Conservation (phyloP, 129 eudicot species). For the Gnaphalium uliginosum region DNA sequence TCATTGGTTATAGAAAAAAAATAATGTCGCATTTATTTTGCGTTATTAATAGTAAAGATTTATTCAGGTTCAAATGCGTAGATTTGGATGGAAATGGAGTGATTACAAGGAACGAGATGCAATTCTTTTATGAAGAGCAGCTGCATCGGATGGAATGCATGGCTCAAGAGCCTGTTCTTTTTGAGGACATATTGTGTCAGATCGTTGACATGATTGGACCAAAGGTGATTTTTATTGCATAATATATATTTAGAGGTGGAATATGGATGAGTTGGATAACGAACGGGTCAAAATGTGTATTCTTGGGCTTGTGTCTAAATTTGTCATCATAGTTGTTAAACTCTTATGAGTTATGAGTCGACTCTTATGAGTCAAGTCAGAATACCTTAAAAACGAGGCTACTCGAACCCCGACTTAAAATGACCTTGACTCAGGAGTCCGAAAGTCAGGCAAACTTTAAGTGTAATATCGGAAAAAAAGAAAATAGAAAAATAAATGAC, state of each 20-base stretch:
- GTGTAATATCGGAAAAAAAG: too few species aligned
- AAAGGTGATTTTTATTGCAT: conserved; percentile 45
- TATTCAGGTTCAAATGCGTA: conserved; percentile 87
- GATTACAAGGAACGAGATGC: conserved; percentile 92
- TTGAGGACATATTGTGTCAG: conserved; percentile 97
- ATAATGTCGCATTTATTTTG: neutral
- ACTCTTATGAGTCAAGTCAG: too few species aligned
- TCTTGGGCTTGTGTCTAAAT: neutral
- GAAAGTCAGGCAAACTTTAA: too few species aligned
- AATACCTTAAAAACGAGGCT: too few species aligned
- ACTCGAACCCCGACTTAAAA: too few species aligned
- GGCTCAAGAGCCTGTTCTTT: conserved; percentile 98
- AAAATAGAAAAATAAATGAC: too few species aligned
- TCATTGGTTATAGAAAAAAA: neutral
- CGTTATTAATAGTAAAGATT: neutral
- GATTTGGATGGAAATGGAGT: conserved; percentile 96
- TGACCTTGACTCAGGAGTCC: too few species aligned
- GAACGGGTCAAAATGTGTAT: neutral
- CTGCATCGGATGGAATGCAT: conserved; percentile 99
- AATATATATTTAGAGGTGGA: neutral
- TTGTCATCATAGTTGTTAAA: neutral
- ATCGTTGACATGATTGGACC: conserved; percentile 97
- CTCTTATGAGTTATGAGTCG: too few species aligned
- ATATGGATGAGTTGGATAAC: neutral
- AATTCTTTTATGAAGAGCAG: conserved; percentile 95